A percentile compares a stretch with the other conserved stretches of the same genome.
Evolutionary conservation across 306 rosid species (phyloP).

Genomic region (Myrica gale): DNA sequence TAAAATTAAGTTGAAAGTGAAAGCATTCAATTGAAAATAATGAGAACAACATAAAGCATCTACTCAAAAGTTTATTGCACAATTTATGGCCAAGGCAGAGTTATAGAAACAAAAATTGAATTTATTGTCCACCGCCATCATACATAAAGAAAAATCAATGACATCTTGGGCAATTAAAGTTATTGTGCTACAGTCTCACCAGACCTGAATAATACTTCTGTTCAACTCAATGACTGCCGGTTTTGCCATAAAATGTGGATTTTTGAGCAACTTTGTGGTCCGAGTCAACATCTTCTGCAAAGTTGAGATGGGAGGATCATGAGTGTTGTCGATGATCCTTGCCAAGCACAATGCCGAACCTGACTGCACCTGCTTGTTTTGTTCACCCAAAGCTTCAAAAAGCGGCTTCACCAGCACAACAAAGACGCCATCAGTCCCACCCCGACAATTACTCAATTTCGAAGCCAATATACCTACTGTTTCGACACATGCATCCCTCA

Average conservation of each 20-base stretch:
- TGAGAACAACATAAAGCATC: no score
- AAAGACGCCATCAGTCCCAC: constrained; percentile 43
- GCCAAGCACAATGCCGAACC: constrained; percentile 70
- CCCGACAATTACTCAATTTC: constrained; percentile 28
- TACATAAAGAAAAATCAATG: not conserved
- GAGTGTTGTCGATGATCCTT: constrained; percentile 51
- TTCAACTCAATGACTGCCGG: constrained; percentile 67
- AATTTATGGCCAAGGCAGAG: not conserved
- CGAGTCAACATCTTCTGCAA: constrained; percentile 61
- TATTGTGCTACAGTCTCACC: not conserved
- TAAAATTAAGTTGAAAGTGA: not conserved
- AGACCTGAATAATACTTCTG: constrained; percentile 61
- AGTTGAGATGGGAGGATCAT: constrained; percentile 55
- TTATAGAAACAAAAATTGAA: not conserved
- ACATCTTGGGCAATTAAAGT: not conserved
- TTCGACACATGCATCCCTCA: constrained; percentile 69
- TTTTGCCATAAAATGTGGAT: constrained; percentile 73
- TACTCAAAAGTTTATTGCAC: not conserved
- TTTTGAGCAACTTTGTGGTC: constrained; percentile 67
- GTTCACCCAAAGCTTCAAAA: constrained; percentile 80
- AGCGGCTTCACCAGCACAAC: constrained; percentile 56
- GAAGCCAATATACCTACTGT: constrained; percentile 51
- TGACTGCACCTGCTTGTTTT: constrained; percentile 68
- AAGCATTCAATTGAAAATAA: not conserved
- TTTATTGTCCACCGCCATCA: not conserved